These are phyloP conservation scores for Hericium erinaceus DNA, from an alignment of 768 basidiomycete species.

Conservation along the genomic window DNA sequence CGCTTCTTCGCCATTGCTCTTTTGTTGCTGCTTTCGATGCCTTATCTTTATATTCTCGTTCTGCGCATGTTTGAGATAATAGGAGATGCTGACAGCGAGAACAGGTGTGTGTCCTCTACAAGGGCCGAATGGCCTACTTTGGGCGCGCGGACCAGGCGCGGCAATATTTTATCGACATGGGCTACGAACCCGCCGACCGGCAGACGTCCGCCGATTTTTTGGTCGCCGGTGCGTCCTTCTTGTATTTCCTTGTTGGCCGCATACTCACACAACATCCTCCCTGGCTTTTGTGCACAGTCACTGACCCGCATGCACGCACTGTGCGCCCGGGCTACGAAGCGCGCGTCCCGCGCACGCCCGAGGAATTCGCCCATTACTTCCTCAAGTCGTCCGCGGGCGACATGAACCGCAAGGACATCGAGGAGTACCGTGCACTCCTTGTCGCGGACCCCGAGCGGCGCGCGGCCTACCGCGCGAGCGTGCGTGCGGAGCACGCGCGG, in stretches of 20 bases:
- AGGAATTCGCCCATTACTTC: conserved; percentile 39
- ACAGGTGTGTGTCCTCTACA: conserved; percentile 73
- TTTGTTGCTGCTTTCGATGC: too few species aligned
- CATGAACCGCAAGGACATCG: conserved; percentile 37
- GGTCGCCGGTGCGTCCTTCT: conserved; percentile 29
- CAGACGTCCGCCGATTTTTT: conserved; percentile 39
- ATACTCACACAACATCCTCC: conserved; percentile 32
- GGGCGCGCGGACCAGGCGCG: conserved; percentile 57
- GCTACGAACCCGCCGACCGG: conserved; percentile 25
- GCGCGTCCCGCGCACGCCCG: conserved; percentile 43
- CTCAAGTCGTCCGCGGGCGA: conserved; percentile 28
- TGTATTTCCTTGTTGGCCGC: conserved; percentile 22
- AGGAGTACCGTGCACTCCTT: conserved; percentile 32
- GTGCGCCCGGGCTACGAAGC: conserved; percentile 31
- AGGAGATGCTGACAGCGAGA: conserved; percentile 17
- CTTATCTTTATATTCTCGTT: too few species aligned
- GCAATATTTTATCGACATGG: conserved; percentile 66
- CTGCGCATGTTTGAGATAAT: too few species aligned
- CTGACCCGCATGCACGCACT: conserved; percentile 51
- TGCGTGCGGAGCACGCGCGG: conserved; percentile 40
- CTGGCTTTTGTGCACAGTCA: conserved; percentile 26
- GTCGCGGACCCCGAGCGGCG: conserved; percentile 37
- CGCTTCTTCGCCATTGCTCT: too few species aligned
- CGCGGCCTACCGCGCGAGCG: conserved; percentile 38
- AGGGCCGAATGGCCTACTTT: conserved; percentile 66